phyloP scores from a whole-genome alignment of 208 protist genomes.

The Trypanosoma avium region DNA sequence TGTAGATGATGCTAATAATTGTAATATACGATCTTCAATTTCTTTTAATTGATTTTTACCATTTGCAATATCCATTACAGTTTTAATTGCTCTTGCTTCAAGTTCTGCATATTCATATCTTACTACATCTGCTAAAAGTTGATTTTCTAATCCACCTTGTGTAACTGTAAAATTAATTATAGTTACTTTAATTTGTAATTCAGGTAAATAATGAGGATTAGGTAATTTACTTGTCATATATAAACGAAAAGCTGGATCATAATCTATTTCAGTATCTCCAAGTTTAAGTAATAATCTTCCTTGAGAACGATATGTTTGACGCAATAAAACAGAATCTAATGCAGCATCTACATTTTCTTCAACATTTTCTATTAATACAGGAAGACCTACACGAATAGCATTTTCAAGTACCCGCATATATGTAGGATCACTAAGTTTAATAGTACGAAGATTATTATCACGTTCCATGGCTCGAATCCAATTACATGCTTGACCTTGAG shows the following conservation, averaged over 20 bases:
- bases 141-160: constrained; percentile 89
- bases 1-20: constrained; percentile 88
- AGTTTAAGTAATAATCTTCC: constrained; percentile 92
- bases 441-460: constrained; percentile 89
- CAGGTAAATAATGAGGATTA: constrained; percentile 95
- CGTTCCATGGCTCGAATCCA: constrained; percentile 95
- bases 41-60: constrained; percentile 95
- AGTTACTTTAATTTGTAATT: constrained; percentile 94
- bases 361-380: constrained; percentile 96
- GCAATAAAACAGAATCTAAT: constrained; percentile 94
- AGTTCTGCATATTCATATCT: constrained; percentile 91
- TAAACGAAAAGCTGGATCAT: constrained; percentile 93
- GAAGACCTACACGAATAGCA: constrained; percentile 94
- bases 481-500: constrained; percentile 94
- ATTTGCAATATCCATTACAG: constrained; percentile 93
- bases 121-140: constrained; percentile 93
- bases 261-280: constrained; percentile 95
- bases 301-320: constrained; percentile 92
- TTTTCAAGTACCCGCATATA: constrained; percentile 94
- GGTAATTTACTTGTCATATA: constrained; percentile 96
- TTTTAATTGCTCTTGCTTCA: constrained; percentile 89
- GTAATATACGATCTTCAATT: constrained; percentile 94
- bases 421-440: constrained; percentile 92
- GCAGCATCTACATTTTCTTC: constrained; percentile 96
- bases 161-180: constrained; percentile 96